Evolutionary conservation across 1,139 yeast genomes (phyloP), one percentile per base, ranked within the genome.

Genomic region (Blastobotrys persicus): DNA sequence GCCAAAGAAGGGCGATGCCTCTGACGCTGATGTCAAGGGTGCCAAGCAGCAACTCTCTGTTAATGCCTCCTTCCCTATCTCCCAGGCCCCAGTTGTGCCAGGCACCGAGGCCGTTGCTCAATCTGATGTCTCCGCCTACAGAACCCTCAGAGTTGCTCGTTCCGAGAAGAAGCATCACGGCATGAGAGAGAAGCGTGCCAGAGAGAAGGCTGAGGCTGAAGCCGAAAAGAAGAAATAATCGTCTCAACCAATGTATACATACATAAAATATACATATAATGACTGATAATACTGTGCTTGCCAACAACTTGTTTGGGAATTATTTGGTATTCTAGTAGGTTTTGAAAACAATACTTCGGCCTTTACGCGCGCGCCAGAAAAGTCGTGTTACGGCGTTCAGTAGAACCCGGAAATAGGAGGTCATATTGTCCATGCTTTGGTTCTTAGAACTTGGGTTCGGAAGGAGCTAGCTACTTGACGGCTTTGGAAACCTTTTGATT

Each of bases 191-290:
- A 91, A 91, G 95, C 87, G 96, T 80, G 95, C 95, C 69, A 83
- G 76, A 73, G 97, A 89, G 66, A 81, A 81, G 81, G 98, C 98
- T 76, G 98, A 88, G 79, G 97, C 97, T 75, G 98, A 91, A 81
- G 96, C 95, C 79, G 96, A 88, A 71, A 89, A 89, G 91, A 88
- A 88, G 88, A 88, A 88, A 83, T 86, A 85, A 81, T 65, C 48
- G 28, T 11, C 28, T 23, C 28, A 23, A 39, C 39, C 23, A 31
- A 23, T 18, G 16, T 34, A 34, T 34, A 34, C 6, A 34, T 34
- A 34, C 17, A 13, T 34, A 34, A 34, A 23, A 23, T 23, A 23
- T 23, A 23, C 28, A 23, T 23, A 23, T 23, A 23, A 23, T 23
- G 28, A 23, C 28, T 23, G 28, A 23, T 23, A 23, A 23, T 23